Evolutionary conservation across 208 protist species (phyloP).

Genomic region (Crithidia fasciculata): DNA sequence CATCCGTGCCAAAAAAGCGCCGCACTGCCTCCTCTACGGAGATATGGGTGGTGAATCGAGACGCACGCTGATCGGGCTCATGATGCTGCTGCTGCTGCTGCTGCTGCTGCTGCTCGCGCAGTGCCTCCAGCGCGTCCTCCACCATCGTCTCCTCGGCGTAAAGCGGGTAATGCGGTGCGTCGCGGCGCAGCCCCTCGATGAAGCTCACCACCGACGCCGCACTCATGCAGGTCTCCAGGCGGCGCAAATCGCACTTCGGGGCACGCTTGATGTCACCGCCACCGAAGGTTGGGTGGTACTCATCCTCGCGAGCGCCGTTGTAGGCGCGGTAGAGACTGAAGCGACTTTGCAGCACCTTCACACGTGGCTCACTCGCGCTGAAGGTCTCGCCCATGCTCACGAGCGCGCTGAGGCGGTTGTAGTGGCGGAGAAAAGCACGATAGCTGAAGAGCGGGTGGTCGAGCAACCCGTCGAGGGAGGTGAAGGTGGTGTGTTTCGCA

Average conservation of each 20-base stretch:
- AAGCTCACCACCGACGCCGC: conserved; percentile 49
- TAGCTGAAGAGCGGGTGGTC: conserved; percentile 51
- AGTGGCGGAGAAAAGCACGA: conserved; percentile 38
- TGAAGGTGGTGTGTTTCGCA: neutral
- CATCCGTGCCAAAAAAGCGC: conserved; percentile 40
- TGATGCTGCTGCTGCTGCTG: neutral
- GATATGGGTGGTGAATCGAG: neutral
- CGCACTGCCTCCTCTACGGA: conserved; percentile 39
- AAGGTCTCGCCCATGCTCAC: conserved; percentile 55
- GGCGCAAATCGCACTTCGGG: conserved; percentile 64
- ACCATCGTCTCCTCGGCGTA: conserved; percentile 21
- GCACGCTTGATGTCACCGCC: conserved; percentile 49
- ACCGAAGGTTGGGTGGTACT: conserved; percentile 52
- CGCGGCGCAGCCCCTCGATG: conserved; percentile 36
- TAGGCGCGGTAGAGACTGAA: conserved; percentile 76
- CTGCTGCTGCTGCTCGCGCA: neutral
- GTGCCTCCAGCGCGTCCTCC: conserved; percentile 2
- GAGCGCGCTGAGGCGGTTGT: conserved; percentile 47
- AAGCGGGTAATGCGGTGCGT: conserved; percentile 24
- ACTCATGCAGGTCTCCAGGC: conserved; percentile 62
- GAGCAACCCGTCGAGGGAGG: neutral
- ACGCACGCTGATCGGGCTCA: neutral
- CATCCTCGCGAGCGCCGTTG: conserved; percentile 73
- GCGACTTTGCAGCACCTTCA: conserved; percentile 74
- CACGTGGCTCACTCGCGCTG: conserved; percentile 75